Percentiles rank a stretch among this genome's conserved stretches.
phyloP scores from a whole-genome alignment of 2,329 filamentous ascomycete genomes.

The Stachybotrys echinatus region DNA sequence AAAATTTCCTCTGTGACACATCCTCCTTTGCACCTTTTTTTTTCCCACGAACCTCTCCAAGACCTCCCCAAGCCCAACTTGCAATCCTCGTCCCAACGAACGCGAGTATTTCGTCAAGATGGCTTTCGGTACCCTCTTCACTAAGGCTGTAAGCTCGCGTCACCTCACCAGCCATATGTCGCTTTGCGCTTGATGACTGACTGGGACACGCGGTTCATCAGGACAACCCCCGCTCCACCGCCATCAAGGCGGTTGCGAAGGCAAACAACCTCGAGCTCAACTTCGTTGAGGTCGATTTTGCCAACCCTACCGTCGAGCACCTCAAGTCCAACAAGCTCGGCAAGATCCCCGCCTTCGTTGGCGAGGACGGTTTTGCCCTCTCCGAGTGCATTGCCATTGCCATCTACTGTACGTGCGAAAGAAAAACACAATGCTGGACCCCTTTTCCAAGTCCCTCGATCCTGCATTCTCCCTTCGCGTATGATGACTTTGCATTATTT shows the following conservation, averaged over 20 bases:
- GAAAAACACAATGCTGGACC: too few species aligned
- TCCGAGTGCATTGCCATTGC: slow-evolving; percentile 91
- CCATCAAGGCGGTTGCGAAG: slow-evolving; percentile 91
- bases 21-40: slow-evolving; percentile 6
- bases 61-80: neutral
- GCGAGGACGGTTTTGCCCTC: slow-evolving; percentile 84
- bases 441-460: slow-evolving; percentile 7
- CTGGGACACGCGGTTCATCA: slow-evolving; percentile 36
- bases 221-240: slow-evolving; percentile 85
- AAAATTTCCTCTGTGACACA: slow-evolving; percentile 26
- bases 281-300: slow-evolving; percentile 65
- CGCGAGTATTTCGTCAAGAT: slow-evolving; percentile 52
- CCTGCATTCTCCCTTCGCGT: slow-evolving; percentile 20
- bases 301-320: slow-evolving; percentile 69
- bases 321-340: slow-evolving; percentile 78
- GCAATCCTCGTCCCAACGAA: slow-evolving; percentile 9
- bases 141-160: slow-evolving; percentile 60
- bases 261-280: slow-evolving; percentile 93
- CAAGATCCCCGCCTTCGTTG: slow-evolving; percentile 90
- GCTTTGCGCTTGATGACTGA: slow-evolving; percentile 22
- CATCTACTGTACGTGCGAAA: slow-evolving; percentile 80
- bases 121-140: slow-evolving; percentile 98
- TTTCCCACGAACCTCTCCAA: slow-evolving; percentile 11
- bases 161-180: slow-evolving; percentile 11
- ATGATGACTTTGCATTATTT: slow-evolving; percentile 71